These are phyloP conservation scores for Pseudogymnoascus sp. DNA, from an alignment of 2,329 filamentous ascomycete genomes.

Conservation along the genomic window DNA sequence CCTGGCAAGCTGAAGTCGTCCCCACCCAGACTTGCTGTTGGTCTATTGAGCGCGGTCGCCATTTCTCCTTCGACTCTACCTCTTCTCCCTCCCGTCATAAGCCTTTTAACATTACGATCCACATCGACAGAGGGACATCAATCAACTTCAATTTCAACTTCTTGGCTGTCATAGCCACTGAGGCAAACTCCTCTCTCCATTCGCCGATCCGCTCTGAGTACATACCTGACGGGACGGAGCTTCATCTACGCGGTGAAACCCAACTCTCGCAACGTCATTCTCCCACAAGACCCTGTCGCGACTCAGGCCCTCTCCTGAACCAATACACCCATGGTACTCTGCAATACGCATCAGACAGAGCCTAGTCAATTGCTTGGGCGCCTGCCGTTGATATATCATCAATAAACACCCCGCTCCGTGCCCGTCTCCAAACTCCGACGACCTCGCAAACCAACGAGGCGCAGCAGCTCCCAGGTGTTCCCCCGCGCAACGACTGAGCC, in stretches of 20 bases:
- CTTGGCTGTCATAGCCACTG: background rate
- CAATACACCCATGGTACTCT: background rate
- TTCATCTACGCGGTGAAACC: slow-evolving; percentile 1
- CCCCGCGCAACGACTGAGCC: background rate
- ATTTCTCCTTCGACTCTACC: background rate
- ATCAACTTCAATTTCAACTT: background rate
- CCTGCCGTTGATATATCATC: background rate
- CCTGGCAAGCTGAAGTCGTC: slow-evolving; percentile 1
- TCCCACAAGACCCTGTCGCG: background rate
- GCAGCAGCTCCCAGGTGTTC: background rate
- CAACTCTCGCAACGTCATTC: background rate
- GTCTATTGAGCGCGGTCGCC: background rate
- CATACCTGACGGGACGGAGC: background rate
- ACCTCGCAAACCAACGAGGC: background rate
- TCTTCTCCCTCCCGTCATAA: background rate
- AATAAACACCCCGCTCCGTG: background rate
- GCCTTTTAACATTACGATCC: background rate
- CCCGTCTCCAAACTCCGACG: background rate
- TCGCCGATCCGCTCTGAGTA: background rate
- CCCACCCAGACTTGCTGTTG: background rate
- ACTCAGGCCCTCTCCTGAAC: background rate
- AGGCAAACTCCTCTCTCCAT: background rate
- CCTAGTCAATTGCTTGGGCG: background rate
- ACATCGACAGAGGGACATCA: background rate
- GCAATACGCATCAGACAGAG: background rate